phyloP scores from a whole-genome alignment of 352 stramenopile genomes.

The Phytophthora rubi region DNA sequence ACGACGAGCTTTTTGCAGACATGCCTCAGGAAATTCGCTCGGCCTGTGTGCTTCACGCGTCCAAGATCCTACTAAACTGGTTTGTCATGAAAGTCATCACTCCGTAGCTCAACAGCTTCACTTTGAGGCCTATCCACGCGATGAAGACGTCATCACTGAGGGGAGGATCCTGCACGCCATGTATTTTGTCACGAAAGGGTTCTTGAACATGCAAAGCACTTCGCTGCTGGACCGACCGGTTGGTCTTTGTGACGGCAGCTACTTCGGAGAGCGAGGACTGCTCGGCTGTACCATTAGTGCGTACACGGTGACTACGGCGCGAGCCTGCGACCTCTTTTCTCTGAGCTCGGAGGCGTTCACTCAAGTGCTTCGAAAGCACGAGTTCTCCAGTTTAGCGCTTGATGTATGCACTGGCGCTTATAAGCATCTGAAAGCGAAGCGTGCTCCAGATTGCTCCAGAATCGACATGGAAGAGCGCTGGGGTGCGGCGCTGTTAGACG shows the following conservation, averaged over 20 bases:
- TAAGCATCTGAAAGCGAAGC: slow-evolving; percentile 10
- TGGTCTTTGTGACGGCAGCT: slow-evolving; percentile 39
- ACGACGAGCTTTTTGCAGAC: slow-evolving; percentile 7
- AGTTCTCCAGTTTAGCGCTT: slow-evolving; percentile 19
- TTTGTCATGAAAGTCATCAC: slow-evolving; percentile 47
- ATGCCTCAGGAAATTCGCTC: slow-evolving; percentile 1
- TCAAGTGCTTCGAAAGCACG: slow-evolving; percentile 34
- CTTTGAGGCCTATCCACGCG: slow-evolving; percentile 60
- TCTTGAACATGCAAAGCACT: slow-evolving; percentile 41
- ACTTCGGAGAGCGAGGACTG: slow-evolving; percentile 59
- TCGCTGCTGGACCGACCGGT: slow-evolving; percentile 20
- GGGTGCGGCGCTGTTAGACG: slow-evolving; percentile 16
- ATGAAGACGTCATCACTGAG: slow-evolving; percentile 61
- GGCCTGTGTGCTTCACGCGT: neutral
- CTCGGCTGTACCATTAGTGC: slow-evolving; percentile 46
- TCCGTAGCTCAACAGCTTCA: slow-evolving; percentile 42
- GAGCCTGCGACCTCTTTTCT: slow-evolving; percentile 30
- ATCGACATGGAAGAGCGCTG: slow-evolving; percentile 33
- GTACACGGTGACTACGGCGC: slow-evolving; percentile 33
- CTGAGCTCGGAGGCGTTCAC: slow-evolving; percentile 44
- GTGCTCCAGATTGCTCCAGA: slow-evolving; percentile 4
- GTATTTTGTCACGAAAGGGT: slow-evolving; percentile 68
- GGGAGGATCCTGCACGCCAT: slow-evolving; percentile 56
- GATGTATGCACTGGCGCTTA: slow-evolving; percentile 14
- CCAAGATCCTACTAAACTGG: slow-evolving; percentile 12